Conservation (phyloP, 2,329 filamentous ascomycete species). For the Cadophora malorum region DNA sequence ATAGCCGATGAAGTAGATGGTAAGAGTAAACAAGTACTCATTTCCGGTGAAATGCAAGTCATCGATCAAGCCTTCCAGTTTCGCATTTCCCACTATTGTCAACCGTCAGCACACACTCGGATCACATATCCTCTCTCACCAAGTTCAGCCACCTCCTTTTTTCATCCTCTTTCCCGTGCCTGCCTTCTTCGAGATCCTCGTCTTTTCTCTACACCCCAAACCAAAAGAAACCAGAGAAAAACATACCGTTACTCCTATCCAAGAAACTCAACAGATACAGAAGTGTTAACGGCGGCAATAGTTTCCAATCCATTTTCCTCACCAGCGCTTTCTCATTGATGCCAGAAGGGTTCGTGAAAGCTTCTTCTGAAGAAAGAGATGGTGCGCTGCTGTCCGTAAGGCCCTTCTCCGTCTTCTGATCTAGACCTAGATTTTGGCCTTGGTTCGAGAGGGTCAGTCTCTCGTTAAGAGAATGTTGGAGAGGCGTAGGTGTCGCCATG, state of each 20-base stretch:
- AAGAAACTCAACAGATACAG: constrained; percentile 63
- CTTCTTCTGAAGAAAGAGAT: constrained; percentile 28
- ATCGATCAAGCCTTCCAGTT: constrained; percentile 59
- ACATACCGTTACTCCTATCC: constrained; percentile 59
- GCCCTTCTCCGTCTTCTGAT: not conserved
- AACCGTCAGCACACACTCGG: constrained; percentile 28
- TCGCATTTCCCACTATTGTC: constrained; percentile 61
- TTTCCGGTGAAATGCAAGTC: constrained; percentile 63
- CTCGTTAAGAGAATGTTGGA: not conserved
- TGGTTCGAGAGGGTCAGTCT: not conserved
- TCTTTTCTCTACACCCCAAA: too few relatives aligned
- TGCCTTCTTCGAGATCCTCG: too few relatives aligned
- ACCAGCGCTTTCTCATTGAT: constrained; percentile 64
- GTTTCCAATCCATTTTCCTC: constrained; percentile 59
- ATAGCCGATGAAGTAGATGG: constrained; percentile 69
- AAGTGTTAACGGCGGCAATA: constrained; percentile 60
- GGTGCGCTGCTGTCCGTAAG: not conserved
- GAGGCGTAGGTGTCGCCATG: not conserved
- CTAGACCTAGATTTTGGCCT: not conserved
- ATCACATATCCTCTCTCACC: too few relatives aligned
- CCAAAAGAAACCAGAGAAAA: not conserved
- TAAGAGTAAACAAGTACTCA: constrained; percentile 69
- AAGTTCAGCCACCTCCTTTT: too few relatives aligned
- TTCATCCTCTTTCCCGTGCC: too few relatives aligned
- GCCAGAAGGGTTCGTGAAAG: constrained; percentile 32